A percentile compares a stretch with the other conserved stretches of the same genome.
Conservation (phyloP, 1,284 basidiomycete species). For the Leccinum griseonigrum region DNA sequence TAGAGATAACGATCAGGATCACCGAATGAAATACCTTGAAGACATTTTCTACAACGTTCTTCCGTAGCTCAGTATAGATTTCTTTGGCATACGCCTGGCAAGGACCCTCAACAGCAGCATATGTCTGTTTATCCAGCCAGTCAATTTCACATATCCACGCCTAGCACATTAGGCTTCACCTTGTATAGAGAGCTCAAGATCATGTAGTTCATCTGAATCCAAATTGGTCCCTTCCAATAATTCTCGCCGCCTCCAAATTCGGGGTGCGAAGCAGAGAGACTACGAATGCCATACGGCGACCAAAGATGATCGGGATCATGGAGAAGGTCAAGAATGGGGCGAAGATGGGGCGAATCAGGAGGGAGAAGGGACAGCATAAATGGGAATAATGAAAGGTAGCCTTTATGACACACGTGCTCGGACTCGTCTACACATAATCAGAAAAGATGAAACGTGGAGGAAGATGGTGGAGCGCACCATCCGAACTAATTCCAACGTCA, state of each 20-base stretch:
- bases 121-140: slow-evolving; percentile 50
- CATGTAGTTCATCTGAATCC: slow-evolving; percentile 96
- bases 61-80: slow-evolving; percentile 79
- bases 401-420: slow-evolving; percentile 85
- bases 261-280: slow-evolving; percentile 80
- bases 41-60: slow-evolving; percentile 84
- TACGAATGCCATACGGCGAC: slow-evolving; percentile 88
- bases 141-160: slow-evolving; percentile 6
- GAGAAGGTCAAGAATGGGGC: slow-evolving; percentile 76
- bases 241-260: slow-evolving; percentile 90
- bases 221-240: slow-evolving; percentile 96
- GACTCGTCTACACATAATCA: slow-evolving; percentile 68
- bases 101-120: slow-evolving; percentile 78
- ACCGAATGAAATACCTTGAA: slow-evolving; percentile 57
- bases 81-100: slow-evolving; percentile 69
- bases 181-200: slow-evolving; percentile 75
- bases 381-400: slow-evolving; percentile 93
- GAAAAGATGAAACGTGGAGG: slow-evolving; percentile 11
- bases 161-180: slow-evolving; percentile 40
- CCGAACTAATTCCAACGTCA: slow-evolving; percentile 80
- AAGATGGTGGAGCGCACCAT: slow-evolving; percentile 49
- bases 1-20: neutral
- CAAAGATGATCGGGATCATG: slow-evolving; percentile 82
- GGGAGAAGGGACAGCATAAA: slow-evolving; percentile 81
- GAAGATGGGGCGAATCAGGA: slow-evolving; percentile 74